phyloP scores from a whole-genome alignment of 768 basidiomycete genomes.

The Termitomyces titanicus region DNA sequence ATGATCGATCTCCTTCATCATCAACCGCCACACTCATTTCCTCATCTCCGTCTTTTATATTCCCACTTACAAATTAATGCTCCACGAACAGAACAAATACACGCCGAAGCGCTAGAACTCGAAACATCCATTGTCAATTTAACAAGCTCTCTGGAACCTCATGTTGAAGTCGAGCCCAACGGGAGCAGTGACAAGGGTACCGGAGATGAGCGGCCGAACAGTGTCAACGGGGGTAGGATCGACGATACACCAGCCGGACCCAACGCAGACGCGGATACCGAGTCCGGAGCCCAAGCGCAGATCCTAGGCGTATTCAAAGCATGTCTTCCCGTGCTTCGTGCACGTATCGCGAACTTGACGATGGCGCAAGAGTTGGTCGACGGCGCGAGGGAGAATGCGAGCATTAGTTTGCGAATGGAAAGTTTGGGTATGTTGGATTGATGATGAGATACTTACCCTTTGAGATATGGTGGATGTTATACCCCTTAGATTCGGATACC shows the following conservation, averaged over 20 bases:
- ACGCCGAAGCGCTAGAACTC: slow-evolving; percentile 19
- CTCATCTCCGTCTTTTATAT: too few relatives aligned
- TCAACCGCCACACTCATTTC: neutral
- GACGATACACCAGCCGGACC: neutral
- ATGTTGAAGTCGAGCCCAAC: neutral
- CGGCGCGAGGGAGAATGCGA: slow-evolving; percentile 46
- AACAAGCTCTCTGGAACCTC: slow-evolving; percentile 3
- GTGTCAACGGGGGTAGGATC: too few relatives aligned
- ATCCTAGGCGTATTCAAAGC: slow-evolving; percentile 40
- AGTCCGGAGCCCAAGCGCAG: slow-evolving; percentile 29
- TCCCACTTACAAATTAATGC: neutral
- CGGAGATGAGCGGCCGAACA: neutral
- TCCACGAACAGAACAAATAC: slow-evolving; percentile 18
- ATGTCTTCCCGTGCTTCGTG: slow-evolving; percentile 44
- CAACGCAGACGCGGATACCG: neutral
- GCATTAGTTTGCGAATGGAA: slow-evolving; percentile 44
- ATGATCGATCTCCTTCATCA: too few relatives aligned
- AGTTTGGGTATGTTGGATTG: slow-evolving; percentile 34
- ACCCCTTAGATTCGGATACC: neutral
- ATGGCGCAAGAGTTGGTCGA: slow-evolving; percentile 49
- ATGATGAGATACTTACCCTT: neutral
- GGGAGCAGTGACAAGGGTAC: neutral
- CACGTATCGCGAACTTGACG: slow-evolving; percentile 41
- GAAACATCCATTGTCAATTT: slow-evolving; percentile 23
- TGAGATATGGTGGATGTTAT: neutral